phyloP scores from a whole-genome alignment of 2,329 filamentous ascomycete species.

The Cercospora zeae-maydis region DNA sequence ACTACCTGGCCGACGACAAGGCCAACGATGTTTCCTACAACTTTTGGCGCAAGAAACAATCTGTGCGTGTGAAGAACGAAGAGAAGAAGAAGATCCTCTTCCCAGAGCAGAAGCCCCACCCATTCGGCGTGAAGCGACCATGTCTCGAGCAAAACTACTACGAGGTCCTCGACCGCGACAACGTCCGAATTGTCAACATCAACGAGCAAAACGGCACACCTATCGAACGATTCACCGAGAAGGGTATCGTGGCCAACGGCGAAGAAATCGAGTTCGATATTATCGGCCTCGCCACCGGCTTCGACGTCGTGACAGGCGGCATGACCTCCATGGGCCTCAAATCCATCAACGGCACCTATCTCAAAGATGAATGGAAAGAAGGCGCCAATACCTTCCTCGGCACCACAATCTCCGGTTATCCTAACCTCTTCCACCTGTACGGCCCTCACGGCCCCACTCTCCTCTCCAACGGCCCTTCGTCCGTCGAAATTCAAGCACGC shows the following conservation, averaged over 20 bases:
- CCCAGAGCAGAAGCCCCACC: constrained; percentile 44
- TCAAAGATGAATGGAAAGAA: constrained; percentile 43
- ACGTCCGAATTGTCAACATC: constrained; percentile 45
- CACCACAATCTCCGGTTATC: constrained; percentile 37
- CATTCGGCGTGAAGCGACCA: constrained; percentile 48
- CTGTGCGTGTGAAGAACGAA: constrained; percentile 43
- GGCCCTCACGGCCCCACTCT: constrained; percentile 45
- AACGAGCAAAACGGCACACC: constrained; percentile 38
- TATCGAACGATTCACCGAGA: constrained; percentile 43
- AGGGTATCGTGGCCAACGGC: constrained; percentile 44
- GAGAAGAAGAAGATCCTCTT: constrained; percentile 47
- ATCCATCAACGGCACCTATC: constrained; percentile 31
- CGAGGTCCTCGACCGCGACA: constrained; percentile 43
- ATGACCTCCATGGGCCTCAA: constrained; percentile 48
- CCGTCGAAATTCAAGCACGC: constrained; percentile 42
- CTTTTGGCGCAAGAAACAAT: constrained; percentile 47
- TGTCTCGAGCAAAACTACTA: constrained; percentile 49
- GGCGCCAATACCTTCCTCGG: constrained; percentile 45
- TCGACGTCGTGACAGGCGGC: constrained; percentile 41
- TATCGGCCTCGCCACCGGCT: constrained; percentile 45
- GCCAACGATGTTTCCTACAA: constrained; percentile 46
- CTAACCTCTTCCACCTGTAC: constrained; percentile 38
- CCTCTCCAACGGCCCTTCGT: constrained; percentile 44
- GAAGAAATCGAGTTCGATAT: constrained; percentile 45
- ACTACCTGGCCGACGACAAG: constrained; percentile 38